A percentile compares a stretch with the other conserved stretches of the same genome.
These are phyloP conservation scores for Entomortierella parvispora DNA, from an alignment of 192 early-diverging fungal genomes.

Conservation along the genomic window DNA sequence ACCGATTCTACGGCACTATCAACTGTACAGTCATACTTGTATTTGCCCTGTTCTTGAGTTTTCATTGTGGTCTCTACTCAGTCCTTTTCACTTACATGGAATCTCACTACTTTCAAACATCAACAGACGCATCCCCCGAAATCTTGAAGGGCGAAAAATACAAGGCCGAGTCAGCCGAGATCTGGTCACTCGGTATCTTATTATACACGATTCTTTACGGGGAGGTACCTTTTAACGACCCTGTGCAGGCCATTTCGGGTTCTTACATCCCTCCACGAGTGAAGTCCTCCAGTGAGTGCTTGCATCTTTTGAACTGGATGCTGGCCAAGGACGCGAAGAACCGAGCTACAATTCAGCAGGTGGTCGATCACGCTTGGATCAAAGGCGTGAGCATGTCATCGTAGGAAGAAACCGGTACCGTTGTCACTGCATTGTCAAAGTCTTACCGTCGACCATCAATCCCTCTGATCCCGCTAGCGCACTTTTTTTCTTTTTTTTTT, in stretches of 20 bases:
- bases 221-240: slow-evolving; percentile 69
- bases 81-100: slow-evolving; percentile 34
- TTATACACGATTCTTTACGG: slow-evolving; percentile 67
- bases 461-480: neutral
- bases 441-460: slow-evolving; percentile 4
- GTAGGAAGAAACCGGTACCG: neutral
- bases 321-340: slow-evolving; percentile 61
- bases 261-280: slow-evolving; percentile 48
- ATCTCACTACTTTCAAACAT: slow-evolving; percentile 67
- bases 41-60: slow-evolving; percentile 1
- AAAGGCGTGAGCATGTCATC: slow-evolving; percentile 38
- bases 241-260: slow-evolving; percentile 52
- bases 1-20: slow-evolving; percentile 71
- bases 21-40: slow-evolving; percentile 56
- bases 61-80: slow-evolving; percentile 2
- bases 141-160: slow-evolving; percentile 69
- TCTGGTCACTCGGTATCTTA: slow-evolving; percentile 79
- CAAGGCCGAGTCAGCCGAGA: slow-evolving; percentile 72
- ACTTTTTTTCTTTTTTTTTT: neutral
- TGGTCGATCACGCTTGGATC: slow-evolving; percentile 68
- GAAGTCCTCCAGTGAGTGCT: slow-evolving; percentile 57
- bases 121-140: slow-evolving; percentile 72
- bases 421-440: neutral
- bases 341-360: slow-evolving; percentile 63
- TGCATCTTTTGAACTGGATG: slow-evolving; percentile 68